A percentile compares a stretch with the other conserved stretches of the same genome.
phyloP scores from a whole-genome alignment of 805 yeast genomes.

The Yarrowia osloensis region DNA sequence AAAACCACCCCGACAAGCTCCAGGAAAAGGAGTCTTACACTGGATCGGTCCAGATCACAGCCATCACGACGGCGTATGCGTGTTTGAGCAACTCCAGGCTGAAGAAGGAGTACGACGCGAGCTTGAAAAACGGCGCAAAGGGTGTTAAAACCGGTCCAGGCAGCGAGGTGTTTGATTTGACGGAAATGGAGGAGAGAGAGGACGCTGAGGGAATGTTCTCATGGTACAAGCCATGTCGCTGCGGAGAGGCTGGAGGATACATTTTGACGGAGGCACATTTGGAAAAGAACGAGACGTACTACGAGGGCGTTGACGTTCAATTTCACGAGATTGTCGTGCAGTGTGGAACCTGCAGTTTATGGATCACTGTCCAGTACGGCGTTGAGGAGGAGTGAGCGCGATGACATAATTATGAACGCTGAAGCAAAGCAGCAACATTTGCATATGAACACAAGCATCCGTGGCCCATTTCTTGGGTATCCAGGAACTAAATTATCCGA shows the following conservation, averaged over 20 bases:
- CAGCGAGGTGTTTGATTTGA: slow-evolving; percentile 64
- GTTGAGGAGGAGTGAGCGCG: slow-evolving; percentile 37
- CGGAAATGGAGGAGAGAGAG: slow-evolving; percentile 55
- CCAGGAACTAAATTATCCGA: no score
- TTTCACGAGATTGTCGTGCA: slow-evolving; percentile 64
- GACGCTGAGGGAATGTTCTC: slow-evolving; percentile 33
- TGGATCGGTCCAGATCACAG: slow-evolving; percentile 41
- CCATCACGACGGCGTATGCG: slow-evolving; percentile 66
- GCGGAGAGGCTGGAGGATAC: slow-evolving; percentile 57
- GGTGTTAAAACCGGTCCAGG: neutral
- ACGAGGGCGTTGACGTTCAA: slow-evolving; percentile 6
- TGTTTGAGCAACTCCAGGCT: slow-evolving; percentile 48
- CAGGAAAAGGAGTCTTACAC: slow-evolving; percentile 6
- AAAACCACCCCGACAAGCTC: slow-evolving; percentile 78
- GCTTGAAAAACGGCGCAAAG: slow-evolving; percentile 39
- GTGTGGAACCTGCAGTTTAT: slow-evolving; percentile 79
- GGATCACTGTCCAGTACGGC: slow-evolving; percentile 71
- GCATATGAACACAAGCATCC: no score
- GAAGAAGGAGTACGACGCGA: slow-evolving; percentile 56
- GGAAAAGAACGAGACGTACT: slow-evolving; percentile 47
- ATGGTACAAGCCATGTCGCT: slow-evolving; percentile 43
- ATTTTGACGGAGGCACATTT: slow-evolving; percentile 62
- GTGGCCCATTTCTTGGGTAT: no score
- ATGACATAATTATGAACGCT: no score
- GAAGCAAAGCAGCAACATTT: no score